Conservation (phyloP, 1,139 yeast genomes). For the Sugiyamaella sp. region DNA sequence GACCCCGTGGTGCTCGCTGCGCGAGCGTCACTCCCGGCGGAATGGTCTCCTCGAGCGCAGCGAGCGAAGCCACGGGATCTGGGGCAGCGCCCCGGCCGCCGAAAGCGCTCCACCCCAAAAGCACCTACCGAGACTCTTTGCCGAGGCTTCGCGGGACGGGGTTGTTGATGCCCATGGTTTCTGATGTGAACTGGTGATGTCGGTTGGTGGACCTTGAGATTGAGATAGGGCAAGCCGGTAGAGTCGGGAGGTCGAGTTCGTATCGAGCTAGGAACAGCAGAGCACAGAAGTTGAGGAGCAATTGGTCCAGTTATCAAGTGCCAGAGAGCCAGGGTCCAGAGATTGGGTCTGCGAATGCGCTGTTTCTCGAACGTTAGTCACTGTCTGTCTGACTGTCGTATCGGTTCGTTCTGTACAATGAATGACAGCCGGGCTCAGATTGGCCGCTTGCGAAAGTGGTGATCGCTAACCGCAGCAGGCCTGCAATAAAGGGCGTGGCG, state of each 20-base stretch:
- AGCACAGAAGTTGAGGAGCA: too few species aligned
- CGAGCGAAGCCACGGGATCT: slow-evolving; percentile 1
- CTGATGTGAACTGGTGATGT: slow-evolving; percentile 1
- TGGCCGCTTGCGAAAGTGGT: neutral
- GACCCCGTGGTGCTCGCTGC: slow-evolving; percentile 5
- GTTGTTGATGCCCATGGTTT: slow-evolving; percentile 75
- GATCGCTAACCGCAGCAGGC: neutral
- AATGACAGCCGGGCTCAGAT: neutral
- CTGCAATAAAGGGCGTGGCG: slow-evolving; percentile 16
- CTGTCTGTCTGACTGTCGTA: too few species aligned
- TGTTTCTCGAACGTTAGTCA: too few species aligned
- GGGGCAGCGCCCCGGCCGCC: slow-evolving; percentile 1
- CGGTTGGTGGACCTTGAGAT: slow-evolving; percentile 1
- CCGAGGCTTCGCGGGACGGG: slow-evolving; percentile 91
- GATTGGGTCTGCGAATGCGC: too few species aligned
- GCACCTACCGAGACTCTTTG: slow-evolving; percentile 72
- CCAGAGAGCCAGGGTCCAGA: too few species aligned
- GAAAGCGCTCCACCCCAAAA: neutral
- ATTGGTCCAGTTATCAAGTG: too few species aligned
- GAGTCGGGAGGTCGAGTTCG: neutral
- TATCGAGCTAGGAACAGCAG: neutral
- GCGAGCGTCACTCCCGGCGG: neutral
- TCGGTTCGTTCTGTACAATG: neutral
- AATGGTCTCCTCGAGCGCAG: neutral
- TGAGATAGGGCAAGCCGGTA: neutral